Evolutionary conservation across 768 basidiomycete species (phyloP), one percentile per base, ranked within the genome.

Genomic region (Macrolepiota fuliginosa): DNA sequence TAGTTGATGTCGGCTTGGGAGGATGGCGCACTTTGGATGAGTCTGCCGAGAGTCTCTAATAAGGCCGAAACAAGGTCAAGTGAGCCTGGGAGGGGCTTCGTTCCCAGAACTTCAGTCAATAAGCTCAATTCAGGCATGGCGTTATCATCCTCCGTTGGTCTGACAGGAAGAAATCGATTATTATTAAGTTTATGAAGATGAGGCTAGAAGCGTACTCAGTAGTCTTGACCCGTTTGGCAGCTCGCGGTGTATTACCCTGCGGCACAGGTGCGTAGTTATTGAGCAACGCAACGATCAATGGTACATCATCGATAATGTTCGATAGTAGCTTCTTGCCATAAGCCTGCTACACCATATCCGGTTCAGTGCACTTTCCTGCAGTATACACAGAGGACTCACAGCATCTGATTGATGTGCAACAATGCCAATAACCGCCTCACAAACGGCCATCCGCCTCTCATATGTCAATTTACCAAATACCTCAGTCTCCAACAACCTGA

Each of bases 1-100:
- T 92, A 96, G 64, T 81, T 87, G 17, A 87, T 80, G 54, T 91
- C 91, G n/a, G 86, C 82, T 35, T 81, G 79, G 4, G 81, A 73
- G 36, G 81, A 70, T 7, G 85, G 78, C 5, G 83, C 75, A 15
- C 82, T 77, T 57, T 86, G 86, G 1, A 86, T 75, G 13, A 94
- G 79, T 57, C 79, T 84, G 66, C 83, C 85, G 35, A 97, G 77
- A 0, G 86, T 84, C 42, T 92, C 90, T 42, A 98, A 76, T 4
- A 96, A 78, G 50, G 77, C 80, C 0, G 88, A 82, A 47, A 95
- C 78, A 49, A 96, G 80, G 40, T 91, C 85, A 29, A 87, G 74
- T 19, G 90, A 89, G 22, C 87, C 90, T 0, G 88, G 84, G 29
- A 94, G 73, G 1, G 82, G 69, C 32, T 80, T 79, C n/a, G 88